Base-by-base conservation (phyloP, 306 rosid genomes). In the Argentina anserina region DNA sequence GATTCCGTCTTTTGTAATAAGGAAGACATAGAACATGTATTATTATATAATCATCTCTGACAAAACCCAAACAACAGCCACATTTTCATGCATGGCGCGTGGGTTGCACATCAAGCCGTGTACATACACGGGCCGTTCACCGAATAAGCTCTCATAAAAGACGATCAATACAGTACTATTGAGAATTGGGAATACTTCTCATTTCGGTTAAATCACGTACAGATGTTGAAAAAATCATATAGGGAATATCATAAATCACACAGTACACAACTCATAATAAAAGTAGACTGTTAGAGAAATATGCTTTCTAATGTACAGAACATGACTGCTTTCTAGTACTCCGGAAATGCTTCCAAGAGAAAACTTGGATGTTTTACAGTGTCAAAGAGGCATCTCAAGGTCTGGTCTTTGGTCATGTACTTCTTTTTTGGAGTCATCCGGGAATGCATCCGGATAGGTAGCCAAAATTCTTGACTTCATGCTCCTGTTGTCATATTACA, bases 401-500 rank as follows among this genome's bases (percentile, higher is more conserved):
- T 91, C 99, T 12, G 96, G 96, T 70, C 99, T 88, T 76, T 82
- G 82, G 77, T 94, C 97, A 31, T 86, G 74, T 33, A 71, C 84
- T 81, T 83, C 87, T 53, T 63, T 64, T 66, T 33, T 76, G 6
- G 88, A 85, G 55, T 84, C 89, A 60, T 80, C 89, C 28, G 91
- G 87, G 83, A 91, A 91, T 23, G 95, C 99, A 58, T 91, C 96
- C 2, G 97, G 99, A 77, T 89, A 91, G 25, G 88, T 83, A 14
- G 90, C 84, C 73, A 81, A 76, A 74, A 94, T 78, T 83, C 84
- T 91, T 5, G 91, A 89, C 84, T 89, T 91, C 91, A 91, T 91
- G 86, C 80, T 86, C 84, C 98, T 94, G 86, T 77, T 6, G 50
- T 66, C 25, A 73, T 12, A 74, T 52, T 2, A 69, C 74, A 66